phyloP scores from a whole-genome alignment of 768 basidiomycete genomes.

The Termitomyces sp. region DNA sequence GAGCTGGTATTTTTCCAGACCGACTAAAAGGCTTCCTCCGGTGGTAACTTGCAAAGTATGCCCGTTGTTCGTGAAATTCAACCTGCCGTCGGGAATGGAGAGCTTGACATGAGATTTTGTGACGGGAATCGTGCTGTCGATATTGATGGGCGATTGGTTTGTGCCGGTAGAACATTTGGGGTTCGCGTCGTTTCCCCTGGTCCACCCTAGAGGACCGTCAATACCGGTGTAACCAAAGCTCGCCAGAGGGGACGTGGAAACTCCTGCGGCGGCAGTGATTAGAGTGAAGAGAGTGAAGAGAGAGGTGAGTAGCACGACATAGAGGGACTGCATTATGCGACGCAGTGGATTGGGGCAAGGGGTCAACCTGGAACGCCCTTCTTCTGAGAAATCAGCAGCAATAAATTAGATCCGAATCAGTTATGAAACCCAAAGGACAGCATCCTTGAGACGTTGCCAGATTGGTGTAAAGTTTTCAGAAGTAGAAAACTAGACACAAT shows the following conservation, averaged over 20 bases:
- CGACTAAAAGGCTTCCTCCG: not conserved
- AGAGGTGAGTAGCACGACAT: not conserved
- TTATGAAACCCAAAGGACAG: not conserved
- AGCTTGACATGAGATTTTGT: not conserved
- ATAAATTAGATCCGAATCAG: not conserved
- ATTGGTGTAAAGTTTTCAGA: no score
- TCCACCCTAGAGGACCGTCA: conserved; percentile 10
- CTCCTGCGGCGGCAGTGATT: no score
- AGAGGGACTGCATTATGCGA: not conserved
- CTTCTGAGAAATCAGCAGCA: not conserved
- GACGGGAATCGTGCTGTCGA: not conserved
- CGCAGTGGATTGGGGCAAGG: not conserved
- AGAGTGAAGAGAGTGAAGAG: not conserved
- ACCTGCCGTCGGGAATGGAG: not conserved
- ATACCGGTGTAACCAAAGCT: conserved; percentile 6
- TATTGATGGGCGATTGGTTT: conserved; percentile 10
- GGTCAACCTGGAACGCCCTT: no score
- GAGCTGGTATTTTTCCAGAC: not conserved
- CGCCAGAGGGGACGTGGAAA: not conserved
- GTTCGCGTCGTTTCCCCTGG: not conserved
- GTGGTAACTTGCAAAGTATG: not conserved
- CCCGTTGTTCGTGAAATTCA: not conserved
- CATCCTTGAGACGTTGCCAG: not conserved
- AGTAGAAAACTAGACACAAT: no score
- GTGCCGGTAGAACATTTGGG: conserved; percentile 3